These are phyloP conservation scores for Puccinia horiana DNA, from an alignment of 1,284 basidiomycete species.

Conservation along the genomic window DNA sequence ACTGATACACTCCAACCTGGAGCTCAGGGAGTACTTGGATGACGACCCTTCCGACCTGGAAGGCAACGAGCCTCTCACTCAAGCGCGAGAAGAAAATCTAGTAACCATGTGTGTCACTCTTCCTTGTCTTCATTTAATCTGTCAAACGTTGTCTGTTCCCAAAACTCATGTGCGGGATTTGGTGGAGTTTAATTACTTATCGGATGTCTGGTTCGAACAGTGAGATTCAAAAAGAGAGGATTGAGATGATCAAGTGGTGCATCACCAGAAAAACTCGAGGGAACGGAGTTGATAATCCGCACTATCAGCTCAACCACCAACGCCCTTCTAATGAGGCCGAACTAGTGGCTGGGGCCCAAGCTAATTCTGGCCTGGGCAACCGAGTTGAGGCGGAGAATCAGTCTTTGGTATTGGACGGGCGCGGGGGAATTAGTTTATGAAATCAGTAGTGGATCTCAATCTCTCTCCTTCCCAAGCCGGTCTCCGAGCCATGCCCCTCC, in stretches of 20 bases:
- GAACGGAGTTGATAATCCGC: neutral
- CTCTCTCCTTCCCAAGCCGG: neutral
- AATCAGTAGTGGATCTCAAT: neutral
- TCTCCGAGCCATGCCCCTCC: too few relatives aligned
- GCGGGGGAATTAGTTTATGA: constrained; percentile 3
- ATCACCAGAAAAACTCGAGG: constrained; percentile 4
- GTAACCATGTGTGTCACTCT: constrained; percentile 15
- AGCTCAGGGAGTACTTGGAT: neutral
- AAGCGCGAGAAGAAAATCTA: constrained; percentile 35
- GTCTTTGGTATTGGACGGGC: neutral
- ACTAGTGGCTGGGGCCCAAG: too few relatives aligned
- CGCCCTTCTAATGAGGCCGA: too few relatives aligned
- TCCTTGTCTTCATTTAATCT: neutral
- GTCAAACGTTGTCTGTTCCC: too few relatives aligned
- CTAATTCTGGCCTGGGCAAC: neutral
- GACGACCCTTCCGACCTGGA: constrained; percentile 4
- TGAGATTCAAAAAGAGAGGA: constrained; percentile 22
- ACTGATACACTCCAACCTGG: constrained; percentile 24
- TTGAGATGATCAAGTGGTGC: constrained; percentile 26
- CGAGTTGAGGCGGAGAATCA: neutral
- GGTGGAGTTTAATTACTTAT: neutral
- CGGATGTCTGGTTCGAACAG: neutral
- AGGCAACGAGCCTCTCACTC: neutral
- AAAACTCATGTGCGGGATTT: neutral
- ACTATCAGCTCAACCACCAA: neutral